Percentiles rank a stretch among this genome's conserved stretches.
These are phyloP conservation scores for Kipferlia bialata DNA, from an alignment of 78 protist genomes.

Conservation along the genomic window DNA sequence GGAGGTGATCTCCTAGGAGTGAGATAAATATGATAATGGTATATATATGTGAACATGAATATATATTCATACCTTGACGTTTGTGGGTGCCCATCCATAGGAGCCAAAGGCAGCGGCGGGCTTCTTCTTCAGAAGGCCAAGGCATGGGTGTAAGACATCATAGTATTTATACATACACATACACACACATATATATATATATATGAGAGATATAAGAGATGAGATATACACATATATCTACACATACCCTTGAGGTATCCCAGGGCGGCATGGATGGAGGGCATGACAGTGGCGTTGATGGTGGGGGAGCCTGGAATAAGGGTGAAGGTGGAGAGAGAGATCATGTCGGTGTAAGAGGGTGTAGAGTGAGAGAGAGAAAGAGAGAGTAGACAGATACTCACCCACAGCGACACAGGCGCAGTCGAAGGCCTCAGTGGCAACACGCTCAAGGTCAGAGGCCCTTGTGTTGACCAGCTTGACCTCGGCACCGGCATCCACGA, in stretches of 20 bases:
- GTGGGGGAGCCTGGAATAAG: conserved; percentile 1
- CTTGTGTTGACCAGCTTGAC: neutral
- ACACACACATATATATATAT: no score
- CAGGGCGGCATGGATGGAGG: conserved; percentile 2
- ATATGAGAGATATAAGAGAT: no score
- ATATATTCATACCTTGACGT: neutral
- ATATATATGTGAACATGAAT: no score
- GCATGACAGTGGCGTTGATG: neutral
- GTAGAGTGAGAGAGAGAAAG: no score
- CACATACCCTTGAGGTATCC: conserved; percentile 7
- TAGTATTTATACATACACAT: no score
- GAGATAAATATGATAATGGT: no score
- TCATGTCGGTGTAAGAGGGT: no score
- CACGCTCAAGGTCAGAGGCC: neutral
- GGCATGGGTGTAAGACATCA: no score
- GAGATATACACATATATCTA: no score
- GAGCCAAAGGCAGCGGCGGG: conserved; percentile 7
- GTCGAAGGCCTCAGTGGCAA: conserved; percentile 2
- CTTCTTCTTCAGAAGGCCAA: neutral
- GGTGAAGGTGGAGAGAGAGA: no score
- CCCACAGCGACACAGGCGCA: neutral
- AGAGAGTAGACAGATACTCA: no score
- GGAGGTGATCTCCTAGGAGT: no score
- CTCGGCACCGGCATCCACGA: neutral
- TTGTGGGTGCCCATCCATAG: conserved; percentile 20